These are phyloP conservation scores for Eruca vesicaria DNA, from an alignment of 441 rosid species.

Conservation along the genomic window DNA sequence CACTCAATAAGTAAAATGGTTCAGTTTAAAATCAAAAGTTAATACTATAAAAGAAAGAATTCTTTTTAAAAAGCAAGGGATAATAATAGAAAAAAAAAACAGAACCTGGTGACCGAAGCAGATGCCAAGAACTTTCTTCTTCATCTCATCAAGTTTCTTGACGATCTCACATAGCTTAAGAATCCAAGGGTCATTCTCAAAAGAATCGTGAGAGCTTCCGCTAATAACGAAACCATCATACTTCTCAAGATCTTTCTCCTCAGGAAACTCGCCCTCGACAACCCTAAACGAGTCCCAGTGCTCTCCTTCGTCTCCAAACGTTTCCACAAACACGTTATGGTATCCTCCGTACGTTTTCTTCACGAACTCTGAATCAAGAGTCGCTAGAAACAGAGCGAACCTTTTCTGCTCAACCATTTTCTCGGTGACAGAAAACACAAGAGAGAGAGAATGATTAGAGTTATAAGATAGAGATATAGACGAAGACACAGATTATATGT, in stretches of 20 bases:
- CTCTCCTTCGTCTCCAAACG: constrained; percentile 78
- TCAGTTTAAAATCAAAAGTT: background rate
- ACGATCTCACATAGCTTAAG: constrained; percentile 62
- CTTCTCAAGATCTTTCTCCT: constrained; percentile 49
- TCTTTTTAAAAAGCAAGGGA: background rate
- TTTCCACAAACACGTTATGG: constrained; percentile 67
- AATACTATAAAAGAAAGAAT: background rate
- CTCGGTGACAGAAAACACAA: background rate
- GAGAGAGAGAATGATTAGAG: background rate
- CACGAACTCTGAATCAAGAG: constrained; percentile 74
- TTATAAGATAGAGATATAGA: background rate
- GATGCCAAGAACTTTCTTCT: constrained; percentile 75
- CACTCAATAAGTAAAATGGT: background rate
- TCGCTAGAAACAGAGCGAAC: constrained; percentile 62
- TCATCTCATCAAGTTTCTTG: constrained; percentile 63
- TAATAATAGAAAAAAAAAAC: background rate
- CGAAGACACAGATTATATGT: background rate
- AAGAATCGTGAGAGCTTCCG: constrained; percentile 82
- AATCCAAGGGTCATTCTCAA: constrained; percentile 69
- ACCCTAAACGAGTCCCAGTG: constrained; percentile 76
- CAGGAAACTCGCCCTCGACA: constrained; percentile 44
- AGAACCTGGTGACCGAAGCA: constrained; percentile 96
- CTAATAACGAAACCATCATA: constrained; percentile 87
- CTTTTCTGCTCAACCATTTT: constrained; percentile 38
- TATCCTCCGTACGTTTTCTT: constrained; percentile 75